Evolutionary conservation across 1,284 basidiomycete species (phyloP).

Genomic region (Sphaerobolus stellatus): DNA sequence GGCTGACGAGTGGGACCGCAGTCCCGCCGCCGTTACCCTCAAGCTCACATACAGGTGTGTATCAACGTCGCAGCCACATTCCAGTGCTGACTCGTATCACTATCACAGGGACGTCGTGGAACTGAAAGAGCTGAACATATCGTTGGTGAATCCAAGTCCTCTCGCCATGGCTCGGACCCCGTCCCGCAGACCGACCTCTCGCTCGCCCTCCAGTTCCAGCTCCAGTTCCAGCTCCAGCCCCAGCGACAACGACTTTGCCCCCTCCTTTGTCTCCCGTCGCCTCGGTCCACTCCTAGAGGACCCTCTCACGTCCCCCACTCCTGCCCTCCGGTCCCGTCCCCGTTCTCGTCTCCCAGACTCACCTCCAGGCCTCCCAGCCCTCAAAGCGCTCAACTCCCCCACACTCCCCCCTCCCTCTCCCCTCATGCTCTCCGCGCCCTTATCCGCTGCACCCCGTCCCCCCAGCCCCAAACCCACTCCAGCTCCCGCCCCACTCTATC

Average conservation of each 20-base stretch:
- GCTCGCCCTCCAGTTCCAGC: neutral
- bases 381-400: conserved; percentile 1
- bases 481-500: neutral
- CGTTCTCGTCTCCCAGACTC: neutral
- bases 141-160: conserved; percentile 53
- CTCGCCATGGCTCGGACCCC: conserved; percentile 28
- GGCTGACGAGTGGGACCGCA: conserved; percentile 72
- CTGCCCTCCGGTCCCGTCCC: too few species aligned
- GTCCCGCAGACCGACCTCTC: conserved; percentile 11
- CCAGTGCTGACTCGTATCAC: neutral
- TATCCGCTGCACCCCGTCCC: neutral
- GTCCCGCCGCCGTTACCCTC: conserved; percentile 49
- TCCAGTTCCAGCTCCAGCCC: neutral
- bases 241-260: neutral
- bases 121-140: conserved; percentile 58
- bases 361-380: conserved; percentile 8
- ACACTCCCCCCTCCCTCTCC: conserved; percentile 3
- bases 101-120: conserved; percentile 58
- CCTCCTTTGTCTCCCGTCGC: neutral
- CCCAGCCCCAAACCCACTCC: neutral
- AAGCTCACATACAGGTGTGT: conserved; percentile 54
- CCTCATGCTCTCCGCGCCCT: neutral
- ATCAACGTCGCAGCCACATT: neutral
- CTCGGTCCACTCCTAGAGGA: conserved; percentile 10
- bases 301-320: neutral